A percentile compares a stretch with the other conserved stretches of the same genome.
phyloP scores from a whole-genome alignment of 176 grass and related monocot species.

The Bromus sterilis region DNA sequence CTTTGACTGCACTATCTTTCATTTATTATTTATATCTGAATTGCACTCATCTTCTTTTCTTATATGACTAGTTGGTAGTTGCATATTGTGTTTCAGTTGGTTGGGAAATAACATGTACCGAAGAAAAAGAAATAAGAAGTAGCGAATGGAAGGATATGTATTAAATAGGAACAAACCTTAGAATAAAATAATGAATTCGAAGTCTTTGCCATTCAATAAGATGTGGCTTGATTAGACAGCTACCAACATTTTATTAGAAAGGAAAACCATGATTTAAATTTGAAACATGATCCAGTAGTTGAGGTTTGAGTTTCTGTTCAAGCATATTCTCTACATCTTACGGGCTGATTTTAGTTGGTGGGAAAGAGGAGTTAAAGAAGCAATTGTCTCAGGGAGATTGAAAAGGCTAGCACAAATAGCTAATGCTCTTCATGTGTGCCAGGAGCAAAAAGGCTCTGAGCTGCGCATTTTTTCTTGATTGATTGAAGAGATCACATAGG shows the following conservation, averaged over 20 bases:
- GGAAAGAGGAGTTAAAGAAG: neutral
- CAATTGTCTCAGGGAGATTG: neutral
- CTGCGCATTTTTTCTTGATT: neutral
- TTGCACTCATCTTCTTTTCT: neutral
- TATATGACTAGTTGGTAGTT: neutral
- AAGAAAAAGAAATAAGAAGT: neutral
- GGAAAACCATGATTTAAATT: neutral
- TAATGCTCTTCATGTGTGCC: neutral
- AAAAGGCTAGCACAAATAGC: neutral
- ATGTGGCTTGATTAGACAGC: neutral
- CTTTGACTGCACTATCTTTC: constrained; percentile 1
- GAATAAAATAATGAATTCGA: neutral
- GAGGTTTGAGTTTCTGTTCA: neutral
- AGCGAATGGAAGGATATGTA: neutral
- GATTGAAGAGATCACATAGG: neutral
- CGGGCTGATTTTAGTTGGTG: neutral
- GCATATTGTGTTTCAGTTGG: constrained; percentile 3
- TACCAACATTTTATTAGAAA: neutral
- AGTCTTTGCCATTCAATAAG: neutral
- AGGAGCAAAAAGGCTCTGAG: neutral
- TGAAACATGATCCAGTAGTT: neutral
- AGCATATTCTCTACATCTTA: neutral
- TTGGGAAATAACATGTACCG: neutral
- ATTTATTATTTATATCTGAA: neutral
- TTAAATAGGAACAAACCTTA: neutral